Conservation (phyloP, 139 green algal genomes). For the Pseudopediastrum boryanum region DNA sequence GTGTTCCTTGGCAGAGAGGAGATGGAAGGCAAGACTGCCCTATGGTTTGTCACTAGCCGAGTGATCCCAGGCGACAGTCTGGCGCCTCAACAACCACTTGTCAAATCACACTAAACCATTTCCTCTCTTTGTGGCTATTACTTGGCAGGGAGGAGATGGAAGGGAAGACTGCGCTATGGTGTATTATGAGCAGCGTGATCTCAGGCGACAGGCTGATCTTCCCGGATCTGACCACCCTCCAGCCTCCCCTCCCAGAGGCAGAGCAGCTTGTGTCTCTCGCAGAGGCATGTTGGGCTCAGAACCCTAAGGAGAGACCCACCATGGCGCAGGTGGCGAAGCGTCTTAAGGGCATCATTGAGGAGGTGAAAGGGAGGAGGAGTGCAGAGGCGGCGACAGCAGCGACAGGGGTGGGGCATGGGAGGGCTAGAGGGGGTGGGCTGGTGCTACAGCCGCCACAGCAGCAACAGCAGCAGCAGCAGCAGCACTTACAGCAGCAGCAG, state of each 20-base stretch:
- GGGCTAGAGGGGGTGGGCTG: too few species aligned
- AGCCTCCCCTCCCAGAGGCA: constrained; percentile 41
- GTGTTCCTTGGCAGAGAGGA: not conserved
- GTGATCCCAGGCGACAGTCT: not conserved
- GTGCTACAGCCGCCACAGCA: too few species aligned
- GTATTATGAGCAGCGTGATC: constrained; percentile 33
- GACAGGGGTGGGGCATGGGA: too few species aligned
- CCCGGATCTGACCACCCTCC: not conserved
- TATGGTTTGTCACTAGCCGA: not conserved
- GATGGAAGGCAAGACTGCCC: not conserved
- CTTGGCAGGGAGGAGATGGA: constrained; percentile 30
- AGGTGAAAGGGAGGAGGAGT: not conserved
- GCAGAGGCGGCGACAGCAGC: too few species aligned
- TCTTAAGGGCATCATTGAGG: not conserved
- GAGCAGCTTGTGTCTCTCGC: constrained; percentile 28
- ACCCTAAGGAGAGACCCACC: constrained; percentile 39
- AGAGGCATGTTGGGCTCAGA: constrained; percentile 39
- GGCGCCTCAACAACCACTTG: not conserved
- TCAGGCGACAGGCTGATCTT: constrained; percentile 32
- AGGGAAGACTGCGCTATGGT: constrained; percentile 27
- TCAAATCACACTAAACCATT: not conserved
- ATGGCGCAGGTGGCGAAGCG: constrained; percentile 34
- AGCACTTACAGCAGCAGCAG: too few species aligned
- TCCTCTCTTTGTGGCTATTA: not conserved
- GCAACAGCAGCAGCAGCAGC: too few species aligned